Base-by-base conservation (phyloP, 2,329 filamentous ascomycete genomes). In the Herpomyces periplanetae region DNA sequence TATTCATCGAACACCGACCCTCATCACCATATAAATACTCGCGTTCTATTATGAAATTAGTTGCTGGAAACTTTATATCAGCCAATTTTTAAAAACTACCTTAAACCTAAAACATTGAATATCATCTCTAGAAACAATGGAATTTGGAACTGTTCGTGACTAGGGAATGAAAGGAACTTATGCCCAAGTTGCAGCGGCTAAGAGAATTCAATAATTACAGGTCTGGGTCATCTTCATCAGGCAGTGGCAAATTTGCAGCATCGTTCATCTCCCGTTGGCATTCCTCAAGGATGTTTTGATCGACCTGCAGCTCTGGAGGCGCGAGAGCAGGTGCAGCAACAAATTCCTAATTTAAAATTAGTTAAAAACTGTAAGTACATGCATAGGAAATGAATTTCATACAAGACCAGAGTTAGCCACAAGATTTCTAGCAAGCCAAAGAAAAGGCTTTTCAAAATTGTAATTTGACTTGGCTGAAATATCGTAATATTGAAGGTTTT, bases 401-500 rank as follows among this genome's bases (percentile, higher is more conserved):
- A 80, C 66, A 41, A 87, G 46, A 36, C 47, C 43, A 35, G 68
- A 51, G 55, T 91, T 91, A 44, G 75, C 80, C 33, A 87, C 73
- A 23, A 96, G 61, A 61, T 96, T 96, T 44, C 80, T 62, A 32
- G 73, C 75, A 34, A 96, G 63, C 80, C 80, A 91, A 34, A 91
- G 63, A 68, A 96, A 91, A 27, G 75, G 75, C 60, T 91, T 96
- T 62, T 91, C 75, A 45, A 91, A 91, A 61, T 91, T 91, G 52
- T 96, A 91, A 57, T 91, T 91, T 39, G 73, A 88, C 55, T 91
- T 96, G 46, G 80, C 80, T 16, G 71, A 88, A 42, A 91, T 91
- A 35, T 91, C 80, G 56, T 96, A 96, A 59, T 91, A 96, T 49
- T 96, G 80, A 20, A 96, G 62, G 49, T 91, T 96, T 63, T 96